Percentiles rank a stretch among this genome's conserved stretches.
These are phyloP conservation scores for Crotalaria pallida DNA, from an alignment of 306 rosid species.

Conservation along the genomic window DNA sequence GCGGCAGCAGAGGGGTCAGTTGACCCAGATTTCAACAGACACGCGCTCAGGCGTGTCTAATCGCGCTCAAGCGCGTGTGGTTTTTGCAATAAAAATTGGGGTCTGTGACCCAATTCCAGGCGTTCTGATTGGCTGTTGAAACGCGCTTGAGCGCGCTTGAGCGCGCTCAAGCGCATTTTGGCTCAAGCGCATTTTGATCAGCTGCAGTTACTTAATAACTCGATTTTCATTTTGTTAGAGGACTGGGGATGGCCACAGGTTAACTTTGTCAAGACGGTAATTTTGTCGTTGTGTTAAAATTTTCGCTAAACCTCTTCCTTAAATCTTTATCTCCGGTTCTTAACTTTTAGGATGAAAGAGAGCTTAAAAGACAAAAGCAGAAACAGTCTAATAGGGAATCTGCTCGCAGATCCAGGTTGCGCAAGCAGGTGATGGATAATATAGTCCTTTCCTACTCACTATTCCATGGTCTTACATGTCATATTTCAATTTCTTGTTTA, in stretches of 20 bases:
- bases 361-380: conserved; percentile 84
- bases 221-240: no score
- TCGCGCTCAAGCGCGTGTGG: no score
- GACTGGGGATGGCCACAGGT: conserved; percentile 98
- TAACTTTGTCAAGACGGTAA: neutral
- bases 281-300: neutral
- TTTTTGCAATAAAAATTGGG: no score
- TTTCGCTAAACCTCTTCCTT: neutral
- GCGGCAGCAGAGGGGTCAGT: no score
- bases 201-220: no score
- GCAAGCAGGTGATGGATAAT: conserved; percentile 69
- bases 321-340: neutral
- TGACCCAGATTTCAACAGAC: no score
- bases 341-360: conserved; percentile 83
- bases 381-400: conserved; percentile 98
- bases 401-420: conserved; percentile 95
- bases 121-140: no score
- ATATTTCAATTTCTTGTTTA: neutral
- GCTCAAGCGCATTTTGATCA: no score
- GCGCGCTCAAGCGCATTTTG: conserved; percentile 73
- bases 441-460: neutral
- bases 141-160: no score
- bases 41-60: no score
- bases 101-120: no score
- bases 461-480: conserved; percentile 1